Evolutionary conservation across 441 rosid genomes (phyloP).

Genomic region (Pelargonium fulgidum): DNA sequence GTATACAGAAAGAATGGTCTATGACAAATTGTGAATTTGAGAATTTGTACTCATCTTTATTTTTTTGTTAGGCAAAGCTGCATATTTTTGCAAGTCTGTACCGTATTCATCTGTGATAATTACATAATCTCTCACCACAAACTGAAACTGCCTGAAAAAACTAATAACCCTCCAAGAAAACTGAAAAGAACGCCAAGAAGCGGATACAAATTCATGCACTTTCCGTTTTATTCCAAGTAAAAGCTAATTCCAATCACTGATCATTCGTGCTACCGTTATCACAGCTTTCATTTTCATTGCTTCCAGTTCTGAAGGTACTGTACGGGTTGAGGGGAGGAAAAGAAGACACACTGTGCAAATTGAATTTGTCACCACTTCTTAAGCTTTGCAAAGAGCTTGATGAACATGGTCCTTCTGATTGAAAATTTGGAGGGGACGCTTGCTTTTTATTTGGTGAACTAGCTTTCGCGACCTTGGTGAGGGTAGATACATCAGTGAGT

Average conservation of each 20-base stretch:
- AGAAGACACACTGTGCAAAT: slow-evolving; percentile 22
- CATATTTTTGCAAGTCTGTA: neutral
- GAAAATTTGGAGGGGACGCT: slow-evolving; percentile 25
- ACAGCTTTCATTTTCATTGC: slow-evolving; percentile 17
- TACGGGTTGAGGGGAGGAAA: slow-evolving; percentile 29
- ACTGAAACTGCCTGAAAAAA: neutral
- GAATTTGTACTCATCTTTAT: neutral
- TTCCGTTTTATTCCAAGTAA: neutral
- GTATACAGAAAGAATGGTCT: neutral
- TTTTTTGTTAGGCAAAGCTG: neutral
- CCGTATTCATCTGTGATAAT: no score
- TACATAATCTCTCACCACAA: neutral
- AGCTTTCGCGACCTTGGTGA: slow-evolving; percentile 14
- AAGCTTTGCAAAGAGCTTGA: slow-evolving; percentile 20
- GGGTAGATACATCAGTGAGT: slow-evolving; percentile 20
- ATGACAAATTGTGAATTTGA: neutral
- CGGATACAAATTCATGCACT: neutral
- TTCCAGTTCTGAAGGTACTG: slow-evolving; percentile 16
- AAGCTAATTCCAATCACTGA: slow-evolving; percentile 8
- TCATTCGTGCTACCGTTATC: neutral
- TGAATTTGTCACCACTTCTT: slow-evolving; percentile 23
- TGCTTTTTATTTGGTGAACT: slow-evolving; percentile 26
- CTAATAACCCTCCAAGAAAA: neutral
- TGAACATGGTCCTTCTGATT: slow-evolving; percentile 16
- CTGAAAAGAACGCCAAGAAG: neutral